Conservation (phyloP, 805 yeast genomes). For the Saccharomycopsis sp. region DNA sequence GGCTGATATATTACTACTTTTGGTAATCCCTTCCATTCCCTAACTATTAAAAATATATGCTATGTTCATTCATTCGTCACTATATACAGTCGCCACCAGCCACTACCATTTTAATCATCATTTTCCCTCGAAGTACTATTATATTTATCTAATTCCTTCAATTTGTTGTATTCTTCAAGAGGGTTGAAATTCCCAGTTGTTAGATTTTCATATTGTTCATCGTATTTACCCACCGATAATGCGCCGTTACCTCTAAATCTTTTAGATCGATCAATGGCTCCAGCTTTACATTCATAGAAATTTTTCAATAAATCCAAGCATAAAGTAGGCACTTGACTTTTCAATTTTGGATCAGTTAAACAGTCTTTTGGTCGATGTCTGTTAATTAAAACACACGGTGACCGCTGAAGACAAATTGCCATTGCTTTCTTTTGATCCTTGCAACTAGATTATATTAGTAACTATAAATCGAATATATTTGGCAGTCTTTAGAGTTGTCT, state of each 20-base stretch:
- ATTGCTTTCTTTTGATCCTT: conserved; percentile 92
- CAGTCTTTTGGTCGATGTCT: conserved; percentile 88
- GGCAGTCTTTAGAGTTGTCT: neutral
- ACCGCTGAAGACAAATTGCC: conserved; percentile 90
- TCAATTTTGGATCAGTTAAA: conserved; percentile 69
- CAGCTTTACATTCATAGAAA: conserved; percentile 84
- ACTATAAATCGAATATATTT: too few species aligned
- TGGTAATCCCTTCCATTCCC: too few species aligned
- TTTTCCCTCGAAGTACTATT: too few species aligned
- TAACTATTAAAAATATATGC: too few species aligned
- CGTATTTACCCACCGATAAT: conserved; percentile 85
- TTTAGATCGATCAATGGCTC: conserved; percentile 85
- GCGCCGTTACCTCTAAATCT: conserved; percentile 94
- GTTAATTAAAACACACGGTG: conserved; percentile 91
- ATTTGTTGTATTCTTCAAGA: conserved; percentile 67
- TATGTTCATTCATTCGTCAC: too few species aligned
- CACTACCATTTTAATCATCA: too few species aligned
- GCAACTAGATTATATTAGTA: conserved; percentile 47
- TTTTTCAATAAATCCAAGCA: conserved; percentile 81
- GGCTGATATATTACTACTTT: too few species aligned
- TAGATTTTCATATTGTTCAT: conserved; percentile 74
- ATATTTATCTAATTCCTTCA: conserved; percentile 52
- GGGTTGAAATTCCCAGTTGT: conserved; percentile 80
- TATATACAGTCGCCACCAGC: too few species aligned
- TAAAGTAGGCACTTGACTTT: conserved; percentile 74